Conservation (phyloP, 2,329 filamentous ascomycete species). For the Aspergillus proliferans region DNA sequence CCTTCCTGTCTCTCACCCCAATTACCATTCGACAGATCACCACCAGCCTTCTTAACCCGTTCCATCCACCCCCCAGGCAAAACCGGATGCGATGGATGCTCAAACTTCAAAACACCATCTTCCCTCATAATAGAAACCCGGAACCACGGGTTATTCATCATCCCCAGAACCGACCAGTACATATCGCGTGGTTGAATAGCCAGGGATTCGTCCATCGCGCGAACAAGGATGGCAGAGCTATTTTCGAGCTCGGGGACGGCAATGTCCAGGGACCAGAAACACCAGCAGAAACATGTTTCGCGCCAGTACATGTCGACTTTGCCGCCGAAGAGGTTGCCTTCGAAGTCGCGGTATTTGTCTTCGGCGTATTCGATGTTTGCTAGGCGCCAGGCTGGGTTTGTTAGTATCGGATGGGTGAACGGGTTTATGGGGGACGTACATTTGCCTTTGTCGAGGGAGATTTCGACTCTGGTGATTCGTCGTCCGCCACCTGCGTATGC, state of each 20-base stretch:
- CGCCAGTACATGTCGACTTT: slow-evolving; percentile 73
- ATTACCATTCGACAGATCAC: slow-evolving; percentile 70
- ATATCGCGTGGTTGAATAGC: slow-evolving; percentile 83
- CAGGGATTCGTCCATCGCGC: slow-evolving; percentile 87
- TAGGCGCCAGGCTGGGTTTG: slow-evolving; percentile 57
- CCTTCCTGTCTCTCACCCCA: slow-evolving; percentile 70
- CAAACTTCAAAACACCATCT: slow-evolving; percentile 61
- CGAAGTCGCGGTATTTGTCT: slow-evolving; percentile 67
- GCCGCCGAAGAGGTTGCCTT: slow-evolving; percentile 65
- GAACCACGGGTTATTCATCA: slow-evolving; percentile 99
- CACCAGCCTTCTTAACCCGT: slow-evolving; percentile 72
- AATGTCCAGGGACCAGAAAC: slow-evolving; percentile 76
- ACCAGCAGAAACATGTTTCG: slow-evolving; percentile 84
- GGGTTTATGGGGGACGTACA: slow-evolving; percentile 26
- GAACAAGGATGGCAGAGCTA: slow-evolving; percentile 68
- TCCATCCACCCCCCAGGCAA: slow-evolving; percentile 91
- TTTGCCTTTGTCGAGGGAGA: slow-evolving; percentile 76
- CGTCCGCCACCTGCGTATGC: slow-evolving; percentile 86
- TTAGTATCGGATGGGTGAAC: slow-evolving; percentile 4
- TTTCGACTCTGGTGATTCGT: slow-evolving; percentile 72
- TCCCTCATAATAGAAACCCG: slow-evolving; percentile 70
- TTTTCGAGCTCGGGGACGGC: slow-evolving; percentile 54
- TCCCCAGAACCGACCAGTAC: slow-evolving; percentile 92
- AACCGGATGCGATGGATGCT: slow-evolving; percentile 80
- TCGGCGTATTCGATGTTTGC: slow-evolving; percentile 76